A percentile compares a stretch with the other conserved stretches of the same genome.
These are phyloP conservation scores for Picea abies DNA, from an alignment of 83 land plant species.

Conservation along the genomic window DNA sequence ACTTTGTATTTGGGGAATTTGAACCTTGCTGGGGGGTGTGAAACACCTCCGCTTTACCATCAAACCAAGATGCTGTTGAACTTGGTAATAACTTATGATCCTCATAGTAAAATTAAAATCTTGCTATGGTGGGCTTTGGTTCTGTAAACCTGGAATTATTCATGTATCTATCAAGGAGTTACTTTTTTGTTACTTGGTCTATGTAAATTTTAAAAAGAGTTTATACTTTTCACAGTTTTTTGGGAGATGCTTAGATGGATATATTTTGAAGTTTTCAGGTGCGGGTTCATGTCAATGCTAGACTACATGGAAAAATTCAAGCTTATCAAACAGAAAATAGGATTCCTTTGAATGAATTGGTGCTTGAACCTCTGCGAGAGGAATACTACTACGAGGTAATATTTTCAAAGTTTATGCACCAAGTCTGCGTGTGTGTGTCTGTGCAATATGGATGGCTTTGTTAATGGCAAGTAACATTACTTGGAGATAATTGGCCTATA, in stretches of 20 bases:
- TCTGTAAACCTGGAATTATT: no score
- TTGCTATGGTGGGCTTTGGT: no score
- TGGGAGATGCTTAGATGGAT: conserved; percentile 14
- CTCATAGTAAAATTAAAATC: no score
- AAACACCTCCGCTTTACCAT: no score
- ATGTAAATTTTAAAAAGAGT: background rate
- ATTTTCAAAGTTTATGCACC: background rate
- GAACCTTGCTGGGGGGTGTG: no score
- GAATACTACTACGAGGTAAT: conserved; percentile 89
- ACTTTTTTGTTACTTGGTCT: background rate
- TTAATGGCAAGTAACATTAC: background rate
- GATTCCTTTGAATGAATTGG: conserved; percentile 65
- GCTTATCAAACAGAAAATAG: conserved; percentile 89
- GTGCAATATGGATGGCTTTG: background rate
- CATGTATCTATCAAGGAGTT: background rate
- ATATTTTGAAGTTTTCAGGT: conserved; percentile 51
- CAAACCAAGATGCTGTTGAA: no score
- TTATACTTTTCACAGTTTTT: background rate
- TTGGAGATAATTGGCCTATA: background rate
- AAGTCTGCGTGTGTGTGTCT: background rate
- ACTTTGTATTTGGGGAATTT: background rate
- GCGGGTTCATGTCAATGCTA: conserved; percentile 96
- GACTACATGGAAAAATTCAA: conserved; percentile 87
- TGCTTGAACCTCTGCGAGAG: conserved; percentile 91
- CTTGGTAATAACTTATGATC: no score